Percentiles rank a stretch among this genome's conserved stretches.
Evolutionary conservation across 164 flowering plant species (phyloP).

Genomic region (Cinnamomum micranthum): DNA sequence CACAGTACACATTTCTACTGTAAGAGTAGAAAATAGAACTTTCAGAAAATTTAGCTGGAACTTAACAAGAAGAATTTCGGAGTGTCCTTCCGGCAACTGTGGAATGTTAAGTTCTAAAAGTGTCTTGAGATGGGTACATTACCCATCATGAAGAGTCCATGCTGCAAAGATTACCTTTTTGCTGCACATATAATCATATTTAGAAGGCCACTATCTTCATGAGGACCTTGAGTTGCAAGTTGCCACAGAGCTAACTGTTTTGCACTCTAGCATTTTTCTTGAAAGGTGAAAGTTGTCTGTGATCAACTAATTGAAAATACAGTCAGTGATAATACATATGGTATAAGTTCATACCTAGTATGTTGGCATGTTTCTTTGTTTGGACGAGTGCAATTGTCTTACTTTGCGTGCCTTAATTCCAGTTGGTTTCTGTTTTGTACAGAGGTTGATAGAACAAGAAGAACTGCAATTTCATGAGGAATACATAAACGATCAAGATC

Average conservation of each 20-base stretch:
- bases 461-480: slow-evolving; percentile 88
- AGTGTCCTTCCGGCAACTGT: neutral
- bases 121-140: neutral
- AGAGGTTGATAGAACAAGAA: slow-evolving; percentile 97
- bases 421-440: slow-evolving; percentile 16
- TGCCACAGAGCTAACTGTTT: neutral
- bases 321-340: neutral
- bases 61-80: neutral
- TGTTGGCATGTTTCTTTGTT: no score
- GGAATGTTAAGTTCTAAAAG: neutral
- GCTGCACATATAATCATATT: neutral
- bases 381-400: no score
- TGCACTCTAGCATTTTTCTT: neutral
- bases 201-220: neutral
- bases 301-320: no score
- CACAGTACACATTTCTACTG: neutral
- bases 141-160: neutral
- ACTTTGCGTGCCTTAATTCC: neutral
- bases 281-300: no score
- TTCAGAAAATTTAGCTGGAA: neutral
- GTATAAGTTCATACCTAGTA: neutral
- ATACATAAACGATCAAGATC: slow-evolving; percentile 93
- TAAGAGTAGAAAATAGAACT: neutral
- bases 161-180: neutral
- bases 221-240: neutral